A percentile compares a stretch with the other conserved stretches of the same genome.
Conservation (phyloP, 1,284 basidiomycete genomes). For the Mycosarcoma mackinlayi region DNA sequence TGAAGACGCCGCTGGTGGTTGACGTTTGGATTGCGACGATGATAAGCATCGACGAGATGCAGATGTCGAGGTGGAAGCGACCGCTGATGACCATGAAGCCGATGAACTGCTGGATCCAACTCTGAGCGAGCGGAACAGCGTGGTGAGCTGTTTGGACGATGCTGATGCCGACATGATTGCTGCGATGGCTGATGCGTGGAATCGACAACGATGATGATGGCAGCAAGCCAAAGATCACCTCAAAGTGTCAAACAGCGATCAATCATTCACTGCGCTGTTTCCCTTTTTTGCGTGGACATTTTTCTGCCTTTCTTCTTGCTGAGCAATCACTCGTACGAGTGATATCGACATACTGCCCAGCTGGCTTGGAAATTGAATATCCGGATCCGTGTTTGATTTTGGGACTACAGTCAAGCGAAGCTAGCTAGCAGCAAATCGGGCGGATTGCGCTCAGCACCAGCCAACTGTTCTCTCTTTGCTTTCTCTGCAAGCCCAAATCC, state of each 20-base stretch:
- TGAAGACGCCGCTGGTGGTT: constrained; percentile 9
- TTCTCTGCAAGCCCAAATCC: neutral
- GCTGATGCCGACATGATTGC: constrained; percentile 20
- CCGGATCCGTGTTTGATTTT: constrained; percentile 25
- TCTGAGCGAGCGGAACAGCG: constrained; percentile 41
- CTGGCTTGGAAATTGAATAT: neutral
- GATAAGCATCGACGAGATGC: constrained; percentile 35
- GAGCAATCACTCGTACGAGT: constrained; percentile 16
- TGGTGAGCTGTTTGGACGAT: constrained; percentile 25
- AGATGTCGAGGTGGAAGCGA: constrained; percentile 13
- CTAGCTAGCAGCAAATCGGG: constrained; percentile 16
- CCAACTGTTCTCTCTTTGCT: neutral
- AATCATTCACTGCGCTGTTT: no score
- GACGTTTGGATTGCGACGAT: constrained; percentile 11
- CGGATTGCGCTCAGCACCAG: constrained; percentile 17
- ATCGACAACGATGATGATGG: neutral
- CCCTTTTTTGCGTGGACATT: neutral
- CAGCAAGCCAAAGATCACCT: no score
- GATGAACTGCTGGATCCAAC: constrained; percentile 19
- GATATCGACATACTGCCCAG: neutral
- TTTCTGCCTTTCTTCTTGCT: constrained; percentile 21
- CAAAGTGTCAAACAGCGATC: no score
- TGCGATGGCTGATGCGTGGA: neutral
- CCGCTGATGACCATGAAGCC: constrained; percentile 8
- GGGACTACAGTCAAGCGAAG: neutral